These are phyloP conservation scores for Lentinula guzmanii DNA, from an alignment of 768 basidiomycete genomes.

Conservation along the genomic window DNA sequence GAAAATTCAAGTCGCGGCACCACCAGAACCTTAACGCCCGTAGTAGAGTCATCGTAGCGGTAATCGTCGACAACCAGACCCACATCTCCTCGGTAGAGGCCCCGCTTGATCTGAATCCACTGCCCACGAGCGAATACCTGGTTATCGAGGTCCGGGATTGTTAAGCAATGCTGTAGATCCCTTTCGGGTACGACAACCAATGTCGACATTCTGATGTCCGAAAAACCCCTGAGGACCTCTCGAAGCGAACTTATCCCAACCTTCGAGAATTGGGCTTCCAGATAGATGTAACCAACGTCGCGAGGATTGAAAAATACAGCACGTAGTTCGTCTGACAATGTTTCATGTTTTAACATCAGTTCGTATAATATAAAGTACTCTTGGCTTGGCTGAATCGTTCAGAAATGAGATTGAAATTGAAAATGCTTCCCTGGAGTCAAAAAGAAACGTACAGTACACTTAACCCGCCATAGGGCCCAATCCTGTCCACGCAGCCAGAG, in stretches of 20 bases:
- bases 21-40: background rate
- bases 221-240: background rate
- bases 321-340: background rate
- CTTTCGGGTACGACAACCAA: background rate
- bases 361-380: background rate
- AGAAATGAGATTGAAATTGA: background rate
- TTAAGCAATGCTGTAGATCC: background rate
- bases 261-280: background rate
- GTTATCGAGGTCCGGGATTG: background rate
- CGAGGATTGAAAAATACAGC: background rate
- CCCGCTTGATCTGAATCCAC: background rate
- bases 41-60: background rate
- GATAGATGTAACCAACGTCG: background rate
- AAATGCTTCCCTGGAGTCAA: background rate
- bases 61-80: background rate
- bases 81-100: background rate
- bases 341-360: background rate
- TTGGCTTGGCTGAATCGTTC: background rate
- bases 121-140: background rate
- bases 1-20: background rate
- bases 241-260: background rate
- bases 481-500: background rate
- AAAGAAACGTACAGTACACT: background rate
- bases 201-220: background rate
- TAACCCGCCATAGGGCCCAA: background rate